Evolutionary conservation across 2,329 filamentous ascomycete species (phyloP).

Genomic region (Epichloe scottii): DNA sequence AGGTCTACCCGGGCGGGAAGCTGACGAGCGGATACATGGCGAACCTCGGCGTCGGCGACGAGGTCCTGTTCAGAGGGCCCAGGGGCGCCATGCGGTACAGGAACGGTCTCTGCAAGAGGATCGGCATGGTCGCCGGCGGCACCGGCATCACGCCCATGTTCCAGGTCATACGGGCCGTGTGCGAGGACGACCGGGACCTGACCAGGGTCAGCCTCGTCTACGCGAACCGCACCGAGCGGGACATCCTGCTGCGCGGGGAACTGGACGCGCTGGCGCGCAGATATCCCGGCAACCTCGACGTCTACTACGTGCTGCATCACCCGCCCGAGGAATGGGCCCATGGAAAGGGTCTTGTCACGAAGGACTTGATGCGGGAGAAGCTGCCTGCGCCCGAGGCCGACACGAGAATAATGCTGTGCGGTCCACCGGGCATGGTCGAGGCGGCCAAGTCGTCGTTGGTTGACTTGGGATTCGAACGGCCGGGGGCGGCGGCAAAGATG

Average conservation of each 20-base stretch:
- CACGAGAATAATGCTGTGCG: slow-evolving; percentile 33
- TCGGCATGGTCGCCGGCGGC: slow-evolving; percentile 34
- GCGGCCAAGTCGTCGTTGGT: no score
- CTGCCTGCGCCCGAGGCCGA: slow-evolving; percentile 33
- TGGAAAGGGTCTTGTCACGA: slow-evolving; percentile 36
- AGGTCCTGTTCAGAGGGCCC: slow-evolving; percentile 39
- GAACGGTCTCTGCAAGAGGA: slow-evolving; percentile 26
- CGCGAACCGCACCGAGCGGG: slow-evolving; percentile 43
- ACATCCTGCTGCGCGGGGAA: slow-evolving; percentile 45
- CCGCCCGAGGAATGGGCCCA: slow-evolving; percentile 34
- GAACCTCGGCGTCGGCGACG: slow-evolving; percentile 33
- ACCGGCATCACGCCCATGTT: slow-evolving; percentile 20
- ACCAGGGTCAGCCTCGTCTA: slow-evolving; percentile 46
- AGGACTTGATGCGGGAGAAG: slow-evolving; percentile 33
- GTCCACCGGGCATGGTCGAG: no score
- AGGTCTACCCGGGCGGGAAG: slow-evolving; percentile 36
- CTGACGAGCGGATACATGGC: slow-evolving; percentile 38
- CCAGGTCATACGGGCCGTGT: slow-evolving; percentile 51
- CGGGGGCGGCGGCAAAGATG: no score
- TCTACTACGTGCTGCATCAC: slow-evolving; percentile 42
- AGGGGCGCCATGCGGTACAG: slow-evolving; percentile 44
- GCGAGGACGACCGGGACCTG: slow-evolving; percentile 44
- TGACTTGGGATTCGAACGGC: no score
- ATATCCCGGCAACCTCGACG: slow-evolving; percentile 40
- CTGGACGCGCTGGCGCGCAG: slow-evolving; percentile 39